Base-by-base conservation (phyloP, 257 asterid species). In the Fraxinus quadrangulata region DNA sequence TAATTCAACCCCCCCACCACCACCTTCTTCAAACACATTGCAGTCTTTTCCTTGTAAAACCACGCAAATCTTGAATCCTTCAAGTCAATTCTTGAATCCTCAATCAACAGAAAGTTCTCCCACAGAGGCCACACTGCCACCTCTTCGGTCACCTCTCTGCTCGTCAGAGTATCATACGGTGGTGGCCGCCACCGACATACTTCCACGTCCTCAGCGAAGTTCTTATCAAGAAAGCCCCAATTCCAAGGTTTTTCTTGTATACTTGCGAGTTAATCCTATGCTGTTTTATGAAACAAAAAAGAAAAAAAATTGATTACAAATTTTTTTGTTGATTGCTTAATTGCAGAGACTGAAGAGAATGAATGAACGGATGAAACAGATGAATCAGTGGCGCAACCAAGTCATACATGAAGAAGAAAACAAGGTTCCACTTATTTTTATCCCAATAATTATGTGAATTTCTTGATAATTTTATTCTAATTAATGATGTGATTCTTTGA, bases 341-440 rank as follows among this genome's bases (percentile, higher is more conserved):
- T 13, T 19, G 4, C 78, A 82, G 78, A 69, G 75, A 82, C 30
- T 71, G 39, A 51, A 75, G 71, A 70, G 72, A 67, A 78, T 75
- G 72, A 49, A 70, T 2, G 66, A 47, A 5, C 24, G 59, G 47
- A 1, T 73, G 42, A 56, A 23, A 47, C 67, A 79, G 26, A 74
- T 82, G 67, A 70, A 45, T 10, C 72, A 74, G 70, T 36, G 79
- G 83, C 71, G 70, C 68, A 47, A 71, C 45, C 75, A 74, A 45
- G 72, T 75, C 67, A 42, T 78, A 4, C 51, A 34, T 13, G 83
- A 78, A 78, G 68, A 45, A 12, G 78, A 78, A 7, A 73, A 82
- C 6, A 78, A 61, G 80, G 80, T 75, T 28, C 10, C n/a, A 59
- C 36, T 49, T 7, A 11, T 11, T 40, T 40, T 40, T 40, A 2